Base-by-base conservation (phyloP, 768 basidiomycete species). In the Tremella fuciformis region DNA sequence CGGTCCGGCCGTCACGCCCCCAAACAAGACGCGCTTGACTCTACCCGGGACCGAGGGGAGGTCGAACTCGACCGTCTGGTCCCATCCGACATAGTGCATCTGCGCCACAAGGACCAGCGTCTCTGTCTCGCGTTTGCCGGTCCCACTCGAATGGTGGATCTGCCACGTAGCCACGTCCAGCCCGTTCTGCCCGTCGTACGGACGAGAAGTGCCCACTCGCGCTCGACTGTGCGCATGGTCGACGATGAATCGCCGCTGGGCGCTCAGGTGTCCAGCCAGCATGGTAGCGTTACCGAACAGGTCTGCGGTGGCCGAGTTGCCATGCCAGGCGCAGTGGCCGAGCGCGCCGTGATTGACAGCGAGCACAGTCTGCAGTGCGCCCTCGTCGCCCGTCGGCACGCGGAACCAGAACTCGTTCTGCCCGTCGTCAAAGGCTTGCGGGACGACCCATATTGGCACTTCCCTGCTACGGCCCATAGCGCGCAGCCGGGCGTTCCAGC, bases 381-480 rank as follows among this genome's bases (percentile, higher is more conserved):
- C 62, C 29, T 66, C 65, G 26, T 49, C 42, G 8, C 61, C 61
- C 8, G 18, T 55, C 25, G 65, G 65, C 2, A 60, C 59, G 15
- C 65, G 18, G 38, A 50, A 66, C 65, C 65, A 66, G 41, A 63
- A 63, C 50, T 66, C 65, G n/a, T 65, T 49, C 78, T 75, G 62
- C 6, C 66, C 69, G 56, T 81, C 82, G 24, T 87, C 86, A 69
- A 90, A 90, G 0, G 82, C 88, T 74, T 90, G 88, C 0, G 88
- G 86, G 1, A 89, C 88, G 1, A 85, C 84, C 89, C 88, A 89
- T 0, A 88, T 81, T 1, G 85, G 82, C 19, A 58, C 19, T 44
- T 57, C 55, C 47, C 55, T 57, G 2, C 53, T 49, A 13, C 57
- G 48, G 8, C 53, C 49, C 16, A 51, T n/a, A 8, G 51, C 13